Conservation (phyloP, 768 basidiomycete genomes). For the Sutorius australiensis region DNA sequence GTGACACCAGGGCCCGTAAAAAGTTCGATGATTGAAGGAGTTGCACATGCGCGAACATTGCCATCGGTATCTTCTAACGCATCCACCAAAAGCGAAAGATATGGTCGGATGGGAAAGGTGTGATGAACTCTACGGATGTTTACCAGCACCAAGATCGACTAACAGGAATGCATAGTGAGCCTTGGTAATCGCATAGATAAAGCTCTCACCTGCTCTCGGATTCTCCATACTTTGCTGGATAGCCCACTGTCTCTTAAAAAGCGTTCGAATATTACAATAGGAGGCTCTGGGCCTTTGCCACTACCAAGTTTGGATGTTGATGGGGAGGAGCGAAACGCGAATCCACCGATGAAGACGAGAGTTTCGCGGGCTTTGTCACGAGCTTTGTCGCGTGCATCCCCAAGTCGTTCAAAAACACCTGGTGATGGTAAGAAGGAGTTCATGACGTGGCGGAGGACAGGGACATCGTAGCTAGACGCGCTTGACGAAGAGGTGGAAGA, state of each 20-base stretch:
- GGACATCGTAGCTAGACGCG: constrained; percentile 45
- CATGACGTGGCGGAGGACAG: constrained; percentile 64
- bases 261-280: constrained; percentile 66
- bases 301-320: constrained; percentile 42
- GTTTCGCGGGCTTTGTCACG: constrained; percentile 73
- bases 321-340: constrained; percentile 59
- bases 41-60: constrained; percentile 83
- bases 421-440: constrained; percentile 68
- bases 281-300: constrained; percentile 66
- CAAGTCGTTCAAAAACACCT: constrained; percentile 78
- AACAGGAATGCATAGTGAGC: constrained; percentile 1
- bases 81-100: constrained; percentile 75
- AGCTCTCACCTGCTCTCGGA: constrained; percentile 75
- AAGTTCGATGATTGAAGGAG: constrained; percentile 74
- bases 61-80: constrained; percentile 88
- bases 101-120: constrained; percentile 77
- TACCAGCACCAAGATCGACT: constrained; percentile 67
- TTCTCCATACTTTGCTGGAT: constrained; percentile 79
- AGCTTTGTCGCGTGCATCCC: constrained; percentile 67
- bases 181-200: background rate
- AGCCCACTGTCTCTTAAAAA: constrained; percentile 69
- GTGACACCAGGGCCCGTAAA: constrained; percentile 82
- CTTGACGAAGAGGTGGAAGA: constrained; percentile 47
- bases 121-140: constrained; percentile 68
- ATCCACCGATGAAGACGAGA: constrained; percentile 69